phyloP scores from a whole-genome alignment of 2,329 filamentous ascomycete genomes.

The Trichoderma sp. region DNA sequence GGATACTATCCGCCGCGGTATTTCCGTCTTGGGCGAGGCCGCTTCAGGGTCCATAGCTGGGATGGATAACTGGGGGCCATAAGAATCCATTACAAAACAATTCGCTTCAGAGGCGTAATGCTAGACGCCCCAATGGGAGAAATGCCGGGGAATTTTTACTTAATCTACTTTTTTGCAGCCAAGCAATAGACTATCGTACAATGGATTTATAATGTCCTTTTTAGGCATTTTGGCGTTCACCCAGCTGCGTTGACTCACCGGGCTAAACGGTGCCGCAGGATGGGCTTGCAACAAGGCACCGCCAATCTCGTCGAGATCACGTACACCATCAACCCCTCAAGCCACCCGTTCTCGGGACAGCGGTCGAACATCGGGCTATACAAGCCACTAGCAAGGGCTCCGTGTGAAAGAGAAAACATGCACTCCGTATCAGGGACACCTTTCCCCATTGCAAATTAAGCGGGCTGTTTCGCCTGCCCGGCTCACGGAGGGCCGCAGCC shows the following conservation, averaged over 20 bases:
- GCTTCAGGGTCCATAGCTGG: slow-evolving; percentile 1
- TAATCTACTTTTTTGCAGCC: background rate
- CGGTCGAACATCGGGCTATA: background rate
- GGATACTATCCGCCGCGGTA: slow-evolving; percentile 1
- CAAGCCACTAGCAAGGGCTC: background rate
- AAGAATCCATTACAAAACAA: background rate
- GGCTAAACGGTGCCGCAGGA: background rate
- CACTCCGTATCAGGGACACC: background rate
- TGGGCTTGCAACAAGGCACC: background rate
- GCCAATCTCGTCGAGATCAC: slow-evolving; percentile 14
- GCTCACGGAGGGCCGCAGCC: background rate
- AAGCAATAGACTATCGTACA: background rate
- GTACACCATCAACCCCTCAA: background rate
- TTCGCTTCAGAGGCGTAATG: background rate
- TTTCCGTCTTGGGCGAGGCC: slow-evolving; percentile 15
- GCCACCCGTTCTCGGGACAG: background rate
- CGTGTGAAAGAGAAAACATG: background rate
- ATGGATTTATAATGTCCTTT: background rate
- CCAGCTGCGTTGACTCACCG: background rate
- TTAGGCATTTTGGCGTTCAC: background rate
- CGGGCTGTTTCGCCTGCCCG: background rate
- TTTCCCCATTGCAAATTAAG: background rate
- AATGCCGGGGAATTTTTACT: background rate
- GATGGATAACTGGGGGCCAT: background rate
- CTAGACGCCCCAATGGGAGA: slow-evolving; percentile 13